Base-by-base conservation (phyloP, 1,139 yeast species). In the Saccharomyces pastorianus region DNA sequence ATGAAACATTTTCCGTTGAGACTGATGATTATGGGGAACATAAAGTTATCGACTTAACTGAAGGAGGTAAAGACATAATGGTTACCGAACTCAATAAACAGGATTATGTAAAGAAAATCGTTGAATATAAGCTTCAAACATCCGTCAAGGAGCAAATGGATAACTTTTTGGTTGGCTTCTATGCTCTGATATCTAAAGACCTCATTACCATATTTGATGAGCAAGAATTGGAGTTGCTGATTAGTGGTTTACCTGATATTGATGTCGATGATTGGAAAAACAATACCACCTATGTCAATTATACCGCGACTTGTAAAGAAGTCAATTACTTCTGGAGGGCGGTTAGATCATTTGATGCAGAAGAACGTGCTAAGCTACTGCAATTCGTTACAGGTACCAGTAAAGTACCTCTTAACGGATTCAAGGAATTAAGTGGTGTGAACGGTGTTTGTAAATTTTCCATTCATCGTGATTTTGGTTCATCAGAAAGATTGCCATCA, bases 261-360 rank as follows among this genome's bases (percentile, higher is more conserved):
- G 96, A 88, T 71, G 91, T 93, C 27, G 87, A 83, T 61, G 99
- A 95, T 67, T 95, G 99, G 99, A 87, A 88, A 63, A 84, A 82
- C 64, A 87, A 93, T 68, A 81, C 96, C 1, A 77, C 76, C 1
- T 93, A 95, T 71, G 85, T 81, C 56, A 93, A 91, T 68, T 95
- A 93, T 69, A 81, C 91, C 0, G 80, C 95, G 1, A 80, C 89
- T 1, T 88, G 96, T 2, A 83, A 88, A 44, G 98, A 91, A 67
- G 85, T 95, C 57, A 91, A 87, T 67, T 93, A 98, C 90, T 95
- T 93, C 73, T 95, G 99, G 99, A 79, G 98, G 67, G 97, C 98
- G 1, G 97, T 95, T 14, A 83, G 90, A 64, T 88, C 97, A 1
- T 93, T 93, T 72, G 97, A 90, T 66, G 82, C 82, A 47, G 99